Evolutionary conservation across 108 stramenopile species (phyloP), one percentile per base, ranked within the genome.

Genomic region (Pseudonitzschia delicatissima): DNA sequence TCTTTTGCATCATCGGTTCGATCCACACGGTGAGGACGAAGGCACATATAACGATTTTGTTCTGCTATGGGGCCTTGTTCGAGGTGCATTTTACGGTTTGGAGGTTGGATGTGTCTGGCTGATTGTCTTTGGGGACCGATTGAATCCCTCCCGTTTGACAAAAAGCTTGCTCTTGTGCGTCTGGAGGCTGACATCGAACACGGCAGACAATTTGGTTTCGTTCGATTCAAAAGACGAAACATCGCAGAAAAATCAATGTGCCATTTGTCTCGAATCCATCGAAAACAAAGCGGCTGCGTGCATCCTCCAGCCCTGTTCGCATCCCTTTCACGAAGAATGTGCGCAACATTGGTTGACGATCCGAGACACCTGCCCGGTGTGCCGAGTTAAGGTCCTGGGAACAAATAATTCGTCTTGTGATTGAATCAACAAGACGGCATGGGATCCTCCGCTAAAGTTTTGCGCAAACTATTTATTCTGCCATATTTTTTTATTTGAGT

Each of bases 41-140:
- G 15, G 51, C 6, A 59, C 3, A 7, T 39, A 36, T 18, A 21
- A 17, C 4, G 37, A 59, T 59, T 34, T 59, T 18, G 33, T 59
- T 18, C 34, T 59, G 58, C 7, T 59, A 0, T 59, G 33, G 33
- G 58, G 58, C 21, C 58, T 59, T 4, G n/a, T 59, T 21, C 58
- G 58, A 7, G 58, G 58, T n/a, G 15, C 21, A 8, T 7, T 35
- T 39, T 36, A n/a, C 21, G 58, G 58, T 35, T 15, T n/a, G 20
- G 58, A 59, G 35, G 36, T 37, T n/a, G 58, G 58, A 17, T 59
- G 0, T 59, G 6, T 59, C 7, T 59, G 58, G 58, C n/a, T 59
- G 13, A 36, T 59, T 17, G 17, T 59, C 7, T 59, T 59, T 5
- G 58, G 58, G 5, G 29, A 39, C 20, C 4, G 5, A 0, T 40